Evolutionary conservation across 2,329 filamentous ascomycete genomes (phyloP), one percentile per base, ranked within the genome.

Genomic region (Clarireedia paspali): DNA sequence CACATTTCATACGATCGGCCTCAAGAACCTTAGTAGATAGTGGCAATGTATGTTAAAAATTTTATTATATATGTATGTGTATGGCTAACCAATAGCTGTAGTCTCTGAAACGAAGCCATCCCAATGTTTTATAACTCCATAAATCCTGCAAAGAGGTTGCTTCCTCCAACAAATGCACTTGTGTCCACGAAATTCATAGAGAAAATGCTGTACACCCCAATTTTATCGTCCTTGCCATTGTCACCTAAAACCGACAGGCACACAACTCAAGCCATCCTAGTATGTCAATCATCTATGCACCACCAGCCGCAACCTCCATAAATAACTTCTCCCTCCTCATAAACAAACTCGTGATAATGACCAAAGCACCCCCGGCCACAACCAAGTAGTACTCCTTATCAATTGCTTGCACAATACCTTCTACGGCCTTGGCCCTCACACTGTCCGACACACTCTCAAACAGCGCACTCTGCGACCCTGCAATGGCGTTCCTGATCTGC

Each of bases 381-480:
- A 63, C 59, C 6, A 68, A 44, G 5, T 65, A 63, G 46, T 66
- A 69, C 9, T 61, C 63, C 39, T 62, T 61, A 2, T 57, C 58
- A 50, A 69, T 68, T 2, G 66, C 63, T 1, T 62, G 39, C 1
- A 65, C 62, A 49, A 69, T 66, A 17, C 64, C 67, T 6, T 62
- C 61, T 40, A 65, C 54, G 1, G 65, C 67, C 20, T 57, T 53
- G 2, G 27, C 52, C 53, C 57, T 60, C 1, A 62, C 57, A 10
- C 59, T 55, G 2, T 42, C 36, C n/a, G 44, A 48, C 10, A 55
- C 20, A 6, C 38, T 40, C 14, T 56, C 36, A n/a, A 63, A 58
- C 2, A 62, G 15, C 2, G 20, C 7, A 50, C 55, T 61, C 39
- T 56, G 44, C 2, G 55, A 38, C 12, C 61, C 59, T 3, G 56